A percentile compares a stretch with the other conserved stretches of the same genome.
Conservation (phyloP, 1,284 basidiomycete genomes). For the Trichosporon coremiiforme region DNA sequence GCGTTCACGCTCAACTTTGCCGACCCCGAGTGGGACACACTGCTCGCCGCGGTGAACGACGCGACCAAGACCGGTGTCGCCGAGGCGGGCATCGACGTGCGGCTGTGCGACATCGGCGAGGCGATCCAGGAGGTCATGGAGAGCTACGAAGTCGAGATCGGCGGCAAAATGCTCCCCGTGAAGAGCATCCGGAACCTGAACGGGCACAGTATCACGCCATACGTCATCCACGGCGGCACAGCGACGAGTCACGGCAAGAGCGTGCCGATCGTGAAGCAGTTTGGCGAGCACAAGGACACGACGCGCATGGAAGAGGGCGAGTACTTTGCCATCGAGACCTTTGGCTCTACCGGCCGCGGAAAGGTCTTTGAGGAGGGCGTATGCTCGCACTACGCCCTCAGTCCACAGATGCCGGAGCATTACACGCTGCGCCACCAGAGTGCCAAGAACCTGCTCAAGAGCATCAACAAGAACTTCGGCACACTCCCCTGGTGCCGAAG, state of each 20-base stretch:
- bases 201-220: slow-evolving; percentile 83
- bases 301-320: slow-evolving; percentile 99
- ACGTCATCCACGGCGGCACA: slow-evolving; percentile 76
- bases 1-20: slow-evolving; percentile 85
- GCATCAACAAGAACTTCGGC: slow-evolving; percentile 92
- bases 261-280: slow-evolving; percentile 84
- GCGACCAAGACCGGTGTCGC: slow-evolving; percentile 89
- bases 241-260: slow-evolving; percentile 66
- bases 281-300: slow-evolving; percentile 63
- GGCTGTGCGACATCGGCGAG: slow-evolving; percentile 88
- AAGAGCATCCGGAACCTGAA: slow-evolving; percentile 89
- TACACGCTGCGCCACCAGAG: slow-evolving; percentile 65
- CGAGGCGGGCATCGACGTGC: slow-evolving; percentile 93
- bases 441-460: slow-evolving; percentile 81
- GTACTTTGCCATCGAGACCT: slow-evolving; percentile 98
- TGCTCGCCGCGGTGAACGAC: slow-evolving; percentile 88
- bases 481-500: slow-evolving; percentile 94
- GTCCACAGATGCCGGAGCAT: slow-evolving; percentile 41
- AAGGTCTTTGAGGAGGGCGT: slow-evolving; percentile 91
- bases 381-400: slow-evolving; percentile 83
- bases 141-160: slow-evolving; percentile 92
- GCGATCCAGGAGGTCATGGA: slow-evolving; percentile 99
- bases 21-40: slow-evolving; percentile 84
- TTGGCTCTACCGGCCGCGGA: slow-evolving; percentile 94
- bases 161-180: slow-evolving; percentile 81